These are phyloP conservation scores for Soucietia sequanensis DNA, from an alignment of 805 yeast species.

Conservation along the genomic window DNA sequence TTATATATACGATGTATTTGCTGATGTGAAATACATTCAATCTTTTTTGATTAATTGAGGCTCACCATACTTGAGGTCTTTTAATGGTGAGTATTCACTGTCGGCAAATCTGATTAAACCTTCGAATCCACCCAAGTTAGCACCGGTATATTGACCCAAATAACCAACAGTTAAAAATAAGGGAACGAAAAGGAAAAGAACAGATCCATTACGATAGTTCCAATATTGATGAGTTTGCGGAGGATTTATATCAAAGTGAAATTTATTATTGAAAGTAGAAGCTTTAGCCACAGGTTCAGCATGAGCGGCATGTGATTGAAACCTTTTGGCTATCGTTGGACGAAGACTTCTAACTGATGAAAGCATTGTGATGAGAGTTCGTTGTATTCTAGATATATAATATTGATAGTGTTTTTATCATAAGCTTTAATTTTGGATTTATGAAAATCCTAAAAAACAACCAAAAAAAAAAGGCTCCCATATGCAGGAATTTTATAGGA, in stretches of 20 bases:
- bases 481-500: too few species aligned
- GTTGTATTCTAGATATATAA: too few species aligned
- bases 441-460: too few species aligned
- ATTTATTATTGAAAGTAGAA: constrained; percentile 40
- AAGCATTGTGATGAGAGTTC: constrained; percentile 27
- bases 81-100: constrained; percentile 37
- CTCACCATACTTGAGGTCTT: constrained; percentile 36
- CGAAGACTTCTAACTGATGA: constrained; percentile 19
- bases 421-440: too few species aligned
- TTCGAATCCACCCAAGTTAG: constrained; percentile 27
- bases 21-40: background rate
- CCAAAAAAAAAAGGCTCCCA: too few species aligned
- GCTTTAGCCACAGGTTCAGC: constrained; percentile 16
- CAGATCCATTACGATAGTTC: constrained; percentile 37
- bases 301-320: constrained; percentile 23
- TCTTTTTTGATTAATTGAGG: constrained; percentile 22
- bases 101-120: constrained; percentile 35
- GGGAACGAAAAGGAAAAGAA: constrained; percentile 39
- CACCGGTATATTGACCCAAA: constrained; percentile 29
- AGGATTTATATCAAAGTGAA: constrained; percentile 41
- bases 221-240: constrained; percentile 48
- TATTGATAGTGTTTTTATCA: too few species aligned
- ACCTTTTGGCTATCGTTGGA: constrained; percentile 24
- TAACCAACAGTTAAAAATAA: constrained; percentile 34
- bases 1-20: too few species aligned